Percentiles rank a stretch among this genome's conserved stretches.
phyloP scores from a whole-genome alignment of 2,329 filamentous ascomycete species.

The Cladophialophora carrionii region DNA sequence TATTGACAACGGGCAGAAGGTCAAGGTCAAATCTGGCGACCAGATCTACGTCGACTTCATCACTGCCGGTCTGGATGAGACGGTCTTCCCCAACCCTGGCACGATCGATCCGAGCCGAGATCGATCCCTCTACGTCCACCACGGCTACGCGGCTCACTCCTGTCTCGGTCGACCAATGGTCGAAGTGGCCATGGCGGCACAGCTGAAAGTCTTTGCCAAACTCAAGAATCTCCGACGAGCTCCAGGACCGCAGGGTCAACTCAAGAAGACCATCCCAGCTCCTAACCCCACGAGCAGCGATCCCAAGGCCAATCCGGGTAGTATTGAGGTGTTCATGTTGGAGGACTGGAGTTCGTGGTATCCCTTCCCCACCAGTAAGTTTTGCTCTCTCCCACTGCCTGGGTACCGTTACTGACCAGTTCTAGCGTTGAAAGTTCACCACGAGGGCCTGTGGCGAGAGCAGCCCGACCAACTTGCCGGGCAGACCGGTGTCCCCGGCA shows the following conservation, averaged over 20 bases:
- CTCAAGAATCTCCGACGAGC: conserved; percentile 49
- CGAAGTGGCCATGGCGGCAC: conserved; percentile 48
- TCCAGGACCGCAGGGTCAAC: conserved; percentile 47
- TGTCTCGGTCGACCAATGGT: conserved; percentile 52
- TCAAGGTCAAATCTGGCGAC: conserved; percentile 32
- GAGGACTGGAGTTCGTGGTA: conserved; percentile 49
- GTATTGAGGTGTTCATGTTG: conserved; percentile 51
- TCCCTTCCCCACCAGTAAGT: conserved; percentile 46
- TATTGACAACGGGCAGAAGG: conserved; percentile 32
- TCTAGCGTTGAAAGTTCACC: conserved; percentile 38
- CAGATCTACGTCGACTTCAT: conserved; percentile 39
- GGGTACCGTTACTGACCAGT: conserved; percentile 16
- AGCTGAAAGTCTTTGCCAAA: conserved; percentile 48
- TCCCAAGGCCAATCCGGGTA: conserved; percentile 42
- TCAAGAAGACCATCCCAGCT: conserved; percentile 46
- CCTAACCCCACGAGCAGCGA: conserved; percentile 38
- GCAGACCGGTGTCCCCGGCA: conserved; percentile 35
- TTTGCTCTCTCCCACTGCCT: not conserved
- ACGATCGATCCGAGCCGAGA: conserved; percentile 52
- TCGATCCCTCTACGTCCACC: conserved; percentile 48
- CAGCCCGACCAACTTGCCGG: conserved; percentile 33
- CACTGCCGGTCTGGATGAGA: conserved; percentile 44
- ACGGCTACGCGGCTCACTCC: conserved; percentile 54
- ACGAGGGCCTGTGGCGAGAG: conserved; percentile 34
- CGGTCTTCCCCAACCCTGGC: conserved; percentile 46